Percentiles rank a stretch among this genome's conserved stretches.
phyloP scores from a whole-genome alignment of 2,329 filamentous ascomycete genomes.

The Magnaporthiopsis poae region DNA sequence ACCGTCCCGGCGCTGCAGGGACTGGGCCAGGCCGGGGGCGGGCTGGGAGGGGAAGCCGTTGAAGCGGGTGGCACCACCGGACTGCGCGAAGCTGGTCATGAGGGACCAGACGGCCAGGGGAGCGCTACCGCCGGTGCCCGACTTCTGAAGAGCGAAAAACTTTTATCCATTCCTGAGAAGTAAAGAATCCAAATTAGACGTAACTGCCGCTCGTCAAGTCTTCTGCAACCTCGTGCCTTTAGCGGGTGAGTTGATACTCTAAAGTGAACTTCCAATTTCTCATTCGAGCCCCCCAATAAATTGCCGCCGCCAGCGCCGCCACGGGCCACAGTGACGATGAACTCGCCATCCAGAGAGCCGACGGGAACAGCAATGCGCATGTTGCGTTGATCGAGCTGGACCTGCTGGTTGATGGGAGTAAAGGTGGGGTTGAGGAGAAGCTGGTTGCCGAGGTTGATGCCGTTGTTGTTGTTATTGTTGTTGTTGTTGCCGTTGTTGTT shows the following conservation, averaged over 20 bases:
- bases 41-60: constrained; percentile 3
- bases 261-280: no score
- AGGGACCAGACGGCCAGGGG: constrained; percentile 4
- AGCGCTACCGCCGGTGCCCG: background rate
- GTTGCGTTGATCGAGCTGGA: background rate
- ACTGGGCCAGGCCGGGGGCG: background rate
- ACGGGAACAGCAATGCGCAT: constrained; percentile 7
- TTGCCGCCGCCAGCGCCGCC: background rate
- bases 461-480: background rate
- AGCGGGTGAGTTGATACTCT: no score
- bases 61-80: background rate
- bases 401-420: background rate
- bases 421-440: constrained; percentile 5
- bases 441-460: constrained; percentile 2
- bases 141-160: no score
- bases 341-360: constrained; percentile 5
- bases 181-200: no score
- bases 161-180: no score
- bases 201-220: no score
- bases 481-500: background rate
- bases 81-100: constrained; percentile 6
- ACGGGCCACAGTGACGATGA: constrained; percentile 1
- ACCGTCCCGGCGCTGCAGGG: background rate
- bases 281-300: no score
- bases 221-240: no score